Evolutionary conservation across 345 rosid species (phyloP), one percentile per base, ranked within the genome.

Genomic region (Bruguiera parviflora): DNA sequence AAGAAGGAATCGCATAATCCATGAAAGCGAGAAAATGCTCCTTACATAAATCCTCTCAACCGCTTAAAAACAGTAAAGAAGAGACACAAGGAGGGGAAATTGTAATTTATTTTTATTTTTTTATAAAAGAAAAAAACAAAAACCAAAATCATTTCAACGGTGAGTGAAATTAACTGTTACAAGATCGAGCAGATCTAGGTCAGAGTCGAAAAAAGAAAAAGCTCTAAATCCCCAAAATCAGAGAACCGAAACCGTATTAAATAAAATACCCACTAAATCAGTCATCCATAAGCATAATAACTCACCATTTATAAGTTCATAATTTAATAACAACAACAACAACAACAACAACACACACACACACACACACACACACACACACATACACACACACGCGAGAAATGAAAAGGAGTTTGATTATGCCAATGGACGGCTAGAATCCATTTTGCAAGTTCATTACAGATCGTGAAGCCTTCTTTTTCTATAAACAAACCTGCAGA

Each of bases 141-240:
- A 1, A 19, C 28, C 25, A 15, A 43, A 35, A 61, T 31, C 32
- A 52, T 8, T 5, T 18, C 0, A 57, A 22, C 7, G 37, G 37
- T 1, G n/a, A 16, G 31, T 52, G 37, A 65, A 62, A 31, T 39
- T 52, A 11, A 32, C 51, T 8, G 13, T 43, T 37, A 60, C 43
- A 10, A 67, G 60, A 67, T 19, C 37, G 63, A 16, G 61, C 62
- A 62, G 76, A 73, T 73, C 76, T 73, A 63, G 22, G 18, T 9
- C 2, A 24, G 55, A 32, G 51, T 32, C 4, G 31, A 27, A 13
- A 11, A 27, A 13, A 11, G n/a, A 61, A 66, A 33, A 24, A 10
- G 31, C 18, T 55, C 28, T 3, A 24, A 10, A 3, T 52, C 4
- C 4, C 3, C 10, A 13, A 66, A 27, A 27, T 0, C 37, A 1